Evolutionary conservation across 139 green algal genomes (phyloP), one percentile per base, ranked within the genome.

Genomic region (Astrephomene gubernaculifera): DNA sequence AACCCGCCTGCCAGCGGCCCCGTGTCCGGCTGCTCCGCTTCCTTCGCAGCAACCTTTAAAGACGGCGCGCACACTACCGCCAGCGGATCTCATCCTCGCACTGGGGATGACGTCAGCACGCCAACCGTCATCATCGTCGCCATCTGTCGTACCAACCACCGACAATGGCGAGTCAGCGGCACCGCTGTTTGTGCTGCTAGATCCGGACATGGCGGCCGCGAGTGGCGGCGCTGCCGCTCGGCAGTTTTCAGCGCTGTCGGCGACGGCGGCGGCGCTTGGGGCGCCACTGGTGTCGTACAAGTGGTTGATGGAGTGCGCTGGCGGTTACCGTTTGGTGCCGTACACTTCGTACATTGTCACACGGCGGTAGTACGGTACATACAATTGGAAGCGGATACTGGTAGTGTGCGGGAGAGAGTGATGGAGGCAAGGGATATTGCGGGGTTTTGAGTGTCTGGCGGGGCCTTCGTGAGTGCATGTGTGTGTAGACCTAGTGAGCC

Each of bases 231-330:
- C 60, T 29, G 69, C 69, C 12, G 44, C 22, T 35, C 60, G 65
- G 43, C 83, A 83, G 72, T 65, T 81, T 0, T 54, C n/a, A 3
- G 83, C 72, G 17, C 31, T 81, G 82, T 25, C 72, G 14, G 33
- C 44, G 12, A 24, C 45, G 5, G 83, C 83, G 4, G 72, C 69
- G 45, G 63, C 1, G 21, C 53, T 43, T n/a, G 63, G 45, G 2
- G 44, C 79, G 43, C 54, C 53, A 29, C 49, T 74, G 6, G 21
- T 87, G 44, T 87, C 83, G 44, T 83, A 83, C 61, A 87, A 79
- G 29, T 87, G 83, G 83, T n/a, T 87, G 44, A 36, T 83, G 61
- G 63, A 81, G 24, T 72, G 72, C 61, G 72, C 69, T 7, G 83
- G 72, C 4, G 44, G 44, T 4, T 82, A 87, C 54, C 36, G 44